Evolutionary conservation across 345 rosid species (phyloP).

Genomic region (Brassica napus): Da-Ae NC_063449.1:2742501-2743000

Average conservation of each 20-base stretch:
- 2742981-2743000: background rate
- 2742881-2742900: background rate
- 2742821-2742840: background rate
- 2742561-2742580: too few relatives aligned
- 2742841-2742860: slow-evolving; percentile 15
- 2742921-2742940: background rate
- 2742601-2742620: slow-evolving; percentile 16
- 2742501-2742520: slow-evolving; percentile 15
- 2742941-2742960: background rate
- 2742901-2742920: background rate
- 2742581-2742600: background rate
- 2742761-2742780: background rate
- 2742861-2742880: background rate
- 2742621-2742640: slow-evolving; percentile 32
- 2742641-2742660: slow-evolving; percentile 24
- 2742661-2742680: slow-evolving; percentile 21
- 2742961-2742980: background rate
- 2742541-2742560: background rate
- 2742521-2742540: slow-evolving; percentile 9
- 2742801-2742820: slow-evolving; percentile 4
- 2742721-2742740: slow-evolving; percentile 3
- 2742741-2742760: background rate
- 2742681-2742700: background rate
- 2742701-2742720: background rate
- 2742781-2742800: slow-evolving; percentile 18